A percentile compares a stretch with the other conserved stretches of the same genome.
These are phyloP conservation scores for Trametes cinnabarina DNA, from an alignment of 768 basidiomycete genomes.

Conservation along the genomic window DNA sequence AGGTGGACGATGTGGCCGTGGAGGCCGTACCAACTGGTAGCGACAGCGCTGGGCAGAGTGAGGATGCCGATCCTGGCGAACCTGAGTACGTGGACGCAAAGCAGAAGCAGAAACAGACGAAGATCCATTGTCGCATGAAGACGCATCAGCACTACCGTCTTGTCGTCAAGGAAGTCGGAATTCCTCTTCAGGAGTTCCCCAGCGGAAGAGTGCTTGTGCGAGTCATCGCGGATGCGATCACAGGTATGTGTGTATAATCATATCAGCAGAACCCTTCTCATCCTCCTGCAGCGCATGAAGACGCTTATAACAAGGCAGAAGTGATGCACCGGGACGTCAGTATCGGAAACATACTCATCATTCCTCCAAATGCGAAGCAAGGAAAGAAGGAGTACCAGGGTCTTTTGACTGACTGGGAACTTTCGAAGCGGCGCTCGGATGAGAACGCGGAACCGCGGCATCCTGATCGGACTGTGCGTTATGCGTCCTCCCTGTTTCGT, in stretches of 20 bases:
- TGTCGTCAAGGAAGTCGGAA: background rate
- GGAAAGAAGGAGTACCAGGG: background rate
- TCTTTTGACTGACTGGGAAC: conserved; percentile 8
- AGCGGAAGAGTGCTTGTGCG: background rate
- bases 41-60: no score
- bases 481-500: no score
- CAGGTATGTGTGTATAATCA: background rate
- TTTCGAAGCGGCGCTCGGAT: background rate
- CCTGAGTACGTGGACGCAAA: no score
- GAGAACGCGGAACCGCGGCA: background rate
- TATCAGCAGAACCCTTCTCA: no score
- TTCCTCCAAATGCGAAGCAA: no score
- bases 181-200: background rate
- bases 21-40: no score
- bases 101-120: background rate
- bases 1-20: no score
- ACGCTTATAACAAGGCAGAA: background rate
- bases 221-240: background rate
- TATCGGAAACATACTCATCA: conserved; percentile 6
- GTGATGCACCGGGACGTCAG: conserved; percentile 12
- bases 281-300: background rate
- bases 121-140: background rate
- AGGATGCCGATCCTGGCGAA: no score
- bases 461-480: background rate
- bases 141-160: background rate